Percentiles rank a stretch among this genome's conserved stretches.
phyloP scores from a whole-genome alignment of 306 rosid genomes.

The Fagus crenata region DNA sequence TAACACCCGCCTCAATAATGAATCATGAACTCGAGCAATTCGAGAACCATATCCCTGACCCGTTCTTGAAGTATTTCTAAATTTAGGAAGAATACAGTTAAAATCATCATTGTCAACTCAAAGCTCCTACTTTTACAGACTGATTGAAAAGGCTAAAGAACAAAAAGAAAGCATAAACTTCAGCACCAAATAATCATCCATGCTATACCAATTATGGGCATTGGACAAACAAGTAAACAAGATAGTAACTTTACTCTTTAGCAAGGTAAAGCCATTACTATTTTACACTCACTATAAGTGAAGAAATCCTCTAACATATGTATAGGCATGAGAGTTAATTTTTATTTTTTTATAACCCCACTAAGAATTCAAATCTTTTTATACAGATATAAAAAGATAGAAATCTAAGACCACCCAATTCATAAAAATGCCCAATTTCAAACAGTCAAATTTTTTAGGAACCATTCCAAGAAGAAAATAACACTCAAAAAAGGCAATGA shows the following conservation, averaged over 20 bases:
- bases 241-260: not conserved
- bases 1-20: conserved; percentile 74
- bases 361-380: not conserved
- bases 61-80: conserved; percentile 54
- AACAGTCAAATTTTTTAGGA: not conserved
- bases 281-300: too few species aligned
- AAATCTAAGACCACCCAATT: not conserved
- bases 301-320: not conserved
- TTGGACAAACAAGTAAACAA: not conserved
- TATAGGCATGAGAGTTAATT: too few species aligned
- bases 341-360: not conserved
- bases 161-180: conserved; percentile 12
- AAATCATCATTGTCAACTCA: conserved; percentile 25
- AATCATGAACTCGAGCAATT: conserved; percentile 76
- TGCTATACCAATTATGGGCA: not conserved
- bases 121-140: conserved; percentile 23
- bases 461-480: not conserved
- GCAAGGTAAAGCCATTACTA: not conserved
- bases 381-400: not conserved
- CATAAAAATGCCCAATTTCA: not conserved
- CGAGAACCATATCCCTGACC: conserved; percentile 54
- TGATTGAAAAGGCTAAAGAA: conserved; percentile 6
- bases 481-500: not conserved
- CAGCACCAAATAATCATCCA: not conserved
- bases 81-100: conserved; percentile 23